phyloP scores from a whole-genome alignment of 2,329 filamentous ascomycete genomes.

The Zopfia rhizophila region DNA sequence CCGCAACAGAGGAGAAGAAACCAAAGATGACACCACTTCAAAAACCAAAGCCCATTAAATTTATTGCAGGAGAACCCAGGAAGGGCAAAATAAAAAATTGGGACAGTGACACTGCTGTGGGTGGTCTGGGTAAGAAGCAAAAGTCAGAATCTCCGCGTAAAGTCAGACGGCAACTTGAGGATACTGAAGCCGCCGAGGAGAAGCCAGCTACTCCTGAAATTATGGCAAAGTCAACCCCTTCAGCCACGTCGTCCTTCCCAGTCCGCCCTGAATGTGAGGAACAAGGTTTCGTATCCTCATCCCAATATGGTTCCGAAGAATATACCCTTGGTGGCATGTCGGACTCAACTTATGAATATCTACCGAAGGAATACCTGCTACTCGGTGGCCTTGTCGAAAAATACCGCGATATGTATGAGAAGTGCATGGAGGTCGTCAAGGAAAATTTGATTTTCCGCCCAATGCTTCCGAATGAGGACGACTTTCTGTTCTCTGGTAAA shows the following conservation, averaged over 20 bases:
- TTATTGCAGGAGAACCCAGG: slow-evolving; percentile 7
- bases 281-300: slow-evolving; percentile 67
- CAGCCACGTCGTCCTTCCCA: slow-evolving; percentile 17
- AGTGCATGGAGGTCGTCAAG: slow-evolving; percentile 55
- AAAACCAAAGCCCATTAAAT: slow-evolving; percentile 9
- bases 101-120: slow-evolving; percentile 25
- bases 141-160: too few relatives aligned
- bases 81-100: slow-evolving; percentile 35
- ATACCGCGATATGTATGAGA: slow-evolving; percentile 68
- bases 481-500: slow-evolving; percentile 55
- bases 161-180: slow-evolving; percentile 36
- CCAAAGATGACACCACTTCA: slow-evolving; percentile 1
- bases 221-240: slow-evolving; percentile 13
- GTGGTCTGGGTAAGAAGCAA: background rate
- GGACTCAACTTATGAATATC: slow-evolving; percentile 55
- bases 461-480: slow-evolving; percentile 58
- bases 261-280: slow-evolving; percentile 42
- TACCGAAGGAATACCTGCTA: slow-evolving; percentile 60
- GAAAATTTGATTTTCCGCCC: slow-evolving; percentile 62
- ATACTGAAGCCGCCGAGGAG: slow-evolving; percentile 20
- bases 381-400: slow-evolving; percentile 59
- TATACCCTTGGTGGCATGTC: slow-evolving; percentile 54
- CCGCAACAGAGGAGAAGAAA: background rate
- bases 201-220: slow-evolving; percentile 14
- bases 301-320: slow-evolving; percentile 57